These are phyloP conservation scores for Barbatosphaeria neglecta DNA, from an alignment of 495 filamentous ascomycete species.

Conservation along the genomic window DNA sequence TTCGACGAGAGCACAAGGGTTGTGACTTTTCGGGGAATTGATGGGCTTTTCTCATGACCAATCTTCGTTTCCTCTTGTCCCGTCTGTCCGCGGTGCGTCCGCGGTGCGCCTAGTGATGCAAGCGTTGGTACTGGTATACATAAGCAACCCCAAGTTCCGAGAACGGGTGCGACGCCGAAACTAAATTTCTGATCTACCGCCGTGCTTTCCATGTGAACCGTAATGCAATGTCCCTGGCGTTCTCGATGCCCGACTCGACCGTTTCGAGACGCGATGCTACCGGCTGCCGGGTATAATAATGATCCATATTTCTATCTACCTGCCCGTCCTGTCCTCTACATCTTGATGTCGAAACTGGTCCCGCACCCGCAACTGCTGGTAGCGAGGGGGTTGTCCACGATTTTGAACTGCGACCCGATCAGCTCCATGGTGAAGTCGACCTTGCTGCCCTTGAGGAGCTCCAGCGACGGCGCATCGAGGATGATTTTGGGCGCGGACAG, in stretches of 20 bases:
- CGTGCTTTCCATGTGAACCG: no score
- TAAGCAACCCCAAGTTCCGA: no score
- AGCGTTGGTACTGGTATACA: not conserved
- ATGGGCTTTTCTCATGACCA: not conserved
- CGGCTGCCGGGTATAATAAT: no score
- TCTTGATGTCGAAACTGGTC: conserved; percentile 91
- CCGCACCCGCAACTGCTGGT: conserved; percentile 95
- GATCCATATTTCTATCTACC: not conserved
- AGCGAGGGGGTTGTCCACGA: conserved; percentile 81
- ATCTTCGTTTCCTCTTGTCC: not conserved
- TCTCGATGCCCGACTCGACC: conserved; percentile 14
- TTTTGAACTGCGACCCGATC: conserved; percentile 96
- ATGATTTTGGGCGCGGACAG: conserved; percentile 59
- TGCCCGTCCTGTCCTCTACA: conserved; percentile 14
- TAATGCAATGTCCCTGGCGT: no score
- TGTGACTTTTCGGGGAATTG: not conserved
- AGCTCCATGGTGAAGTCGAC: conserved; percentile 94
- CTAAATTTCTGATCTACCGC: no score
- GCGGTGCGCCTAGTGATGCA: not conserved
- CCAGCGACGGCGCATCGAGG: conserved; percentile 77
- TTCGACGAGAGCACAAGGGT: not conserved
- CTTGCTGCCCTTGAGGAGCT: conserved; percentile 82
- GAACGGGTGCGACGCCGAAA: no score
- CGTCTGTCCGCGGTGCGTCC: no score
- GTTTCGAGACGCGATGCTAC: no score